These are phyloP conservation scores for Tetrapisispora taiwanensis DNA, from an alignment of 805 yeast genomes.

Conservation along the genomic window DNA sequence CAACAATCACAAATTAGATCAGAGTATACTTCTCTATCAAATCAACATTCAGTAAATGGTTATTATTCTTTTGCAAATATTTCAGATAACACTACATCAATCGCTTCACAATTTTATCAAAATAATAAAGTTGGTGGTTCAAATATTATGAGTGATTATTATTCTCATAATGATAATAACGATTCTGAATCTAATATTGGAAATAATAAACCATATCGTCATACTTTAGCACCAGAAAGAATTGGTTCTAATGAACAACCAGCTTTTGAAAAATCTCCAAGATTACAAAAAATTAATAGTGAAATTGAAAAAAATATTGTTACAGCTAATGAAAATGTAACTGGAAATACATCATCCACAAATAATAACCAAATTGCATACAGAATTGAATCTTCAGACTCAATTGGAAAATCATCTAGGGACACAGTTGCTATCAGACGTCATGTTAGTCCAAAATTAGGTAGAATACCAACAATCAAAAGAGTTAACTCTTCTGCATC, in stretches of 20 bases:
- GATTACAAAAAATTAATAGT: not conserved
- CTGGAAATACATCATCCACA: constrained; percentile 10
- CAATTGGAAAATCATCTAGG: not conserved
- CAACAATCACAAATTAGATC: constrained; percentile 26
- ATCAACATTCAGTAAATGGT: constrained; percentile 24
- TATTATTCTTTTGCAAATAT: constrained; percentile 31
- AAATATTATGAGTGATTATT: not conserved
- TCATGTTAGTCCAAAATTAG: not conserved
- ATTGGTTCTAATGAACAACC: not conserved
- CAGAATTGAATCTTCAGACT: constrained; percentile 15
- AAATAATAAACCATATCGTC: constrained; percentile 7
- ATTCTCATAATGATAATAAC: not conserved
- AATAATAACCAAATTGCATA: constrained; percentile 25
- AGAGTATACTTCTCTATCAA: constrained; percentile 15
- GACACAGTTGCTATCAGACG: not conserved
- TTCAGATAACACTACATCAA: constrained; percentile 28
- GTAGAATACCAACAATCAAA: constrained; percentile 13
- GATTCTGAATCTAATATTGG: not conserved
- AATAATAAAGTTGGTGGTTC: not conserved
- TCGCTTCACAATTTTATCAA: constrained; percentile 5
- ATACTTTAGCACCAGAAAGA: constrained; percentile 15
- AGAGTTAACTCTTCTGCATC: constrained; percentile 7
- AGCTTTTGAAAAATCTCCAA: not conserved
- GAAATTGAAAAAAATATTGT: not conserved
- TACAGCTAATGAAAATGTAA: not conserved